Conservation (phyloP, 2,329 filamentous ascomycete species). For the Trichoderma gracile region DNA sequence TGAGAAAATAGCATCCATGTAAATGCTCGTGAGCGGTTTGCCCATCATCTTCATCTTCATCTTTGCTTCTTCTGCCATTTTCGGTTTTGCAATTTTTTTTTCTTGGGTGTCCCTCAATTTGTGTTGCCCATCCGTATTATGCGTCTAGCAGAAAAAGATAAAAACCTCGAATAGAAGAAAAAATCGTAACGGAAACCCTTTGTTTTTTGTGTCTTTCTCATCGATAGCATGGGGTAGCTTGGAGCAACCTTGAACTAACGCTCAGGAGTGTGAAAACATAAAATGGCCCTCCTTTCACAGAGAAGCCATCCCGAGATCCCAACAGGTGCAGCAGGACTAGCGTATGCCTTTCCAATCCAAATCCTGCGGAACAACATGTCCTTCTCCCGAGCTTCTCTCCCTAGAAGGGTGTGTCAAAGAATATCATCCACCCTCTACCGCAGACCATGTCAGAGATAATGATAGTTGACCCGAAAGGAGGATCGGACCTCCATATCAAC, state of each 20-base stretch:
- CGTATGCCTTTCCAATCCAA: constrained; percentile 25
- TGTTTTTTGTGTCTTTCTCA: constrained; percentile 20
- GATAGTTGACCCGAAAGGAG: constrained; percentile 7
- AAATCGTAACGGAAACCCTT: constrained; percentile 18
- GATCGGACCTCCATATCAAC: constrained; percentile 1
- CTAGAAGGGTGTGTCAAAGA: background rate
- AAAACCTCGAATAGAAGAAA: background rate
- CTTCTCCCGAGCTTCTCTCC: background rate
- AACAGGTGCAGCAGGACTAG: constrained; percentile 21
- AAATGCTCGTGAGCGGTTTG: constrained; percentile 22
- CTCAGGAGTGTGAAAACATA: constrained; percentile 21
- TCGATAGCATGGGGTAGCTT: constrained; percentile 19
- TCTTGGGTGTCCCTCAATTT: background rate
- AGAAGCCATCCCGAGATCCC: constrained; percentile 8
- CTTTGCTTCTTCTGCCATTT: constrained; percentile 7
- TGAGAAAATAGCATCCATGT: constrained; percentile 26
- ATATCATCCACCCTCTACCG: background rate
- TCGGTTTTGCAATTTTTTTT: background rate
- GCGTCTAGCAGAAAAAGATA: constrained; percentile 12
- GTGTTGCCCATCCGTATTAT: background rate
- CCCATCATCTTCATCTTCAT: background rate
- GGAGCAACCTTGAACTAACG: constrained; percentile 7
- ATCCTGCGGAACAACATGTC: background rate
- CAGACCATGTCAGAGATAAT: constrained; percentile 9
- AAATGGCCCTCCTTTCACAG: background rate